These are phyloP conservation scores for Entelexis paramagnoliae DNA, from an alignment of 1,139 yeast genomes.

Conservation along the genomic window DNA sequence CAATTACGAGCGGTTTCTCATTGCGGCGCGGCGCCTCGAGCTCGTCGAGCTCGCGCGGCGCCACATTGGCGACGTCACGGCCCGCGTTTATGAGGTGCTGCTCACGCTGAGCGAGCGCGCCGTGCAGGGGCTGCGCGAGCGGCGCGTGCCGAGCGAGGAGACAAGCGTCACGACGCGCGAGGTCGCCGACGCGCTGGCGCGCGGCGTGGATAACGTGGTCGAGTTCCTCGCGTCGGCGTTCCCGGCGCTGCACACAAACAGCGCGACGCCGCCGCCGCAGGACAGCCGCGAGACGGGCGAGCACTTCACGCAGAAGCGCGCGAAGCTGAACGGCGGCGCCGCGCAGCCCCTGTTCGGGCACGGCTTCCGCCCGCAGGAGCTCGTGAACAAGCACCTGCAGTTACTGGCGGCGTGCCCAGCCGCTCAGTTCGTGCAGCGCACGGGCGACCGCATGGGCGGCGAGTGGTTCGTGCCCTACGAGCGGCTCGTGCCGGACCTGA, in stretches of 20 bases:
- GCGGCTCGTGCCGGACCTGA: conserved; percentile 33
- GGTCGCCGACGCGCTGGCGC: conserved; percentile 26
- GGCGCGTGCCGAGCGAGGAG: conserved; percentile 26
- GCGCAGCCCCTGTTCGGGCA: background rate
- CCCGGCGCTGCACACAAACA: conserved; percentile 17
- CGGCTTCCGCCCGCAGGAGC: conserved; percentile 17
- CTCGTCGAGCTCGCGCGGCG: conserved; percentile 54
- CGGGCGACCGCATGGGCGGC: conserved; percentile 33
- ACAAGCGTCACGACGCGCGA: conserved; percentile 31
- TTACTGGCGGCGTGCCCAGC: conserved; percentile 28
- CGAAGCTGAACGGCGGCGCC: conserved; percentile 15
- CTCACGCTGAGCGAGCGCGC: conserved; percentile 46
- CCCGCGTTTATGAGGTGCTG: conserved; percentile 53
- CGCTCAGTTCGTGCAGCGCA: conserved; percentile 26
- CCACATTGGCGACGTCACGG: conserved; percentile 59
- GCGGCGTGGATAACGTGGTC: conserved; percentile 26
- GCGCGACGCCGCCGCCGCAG: conserved; percentile 1
- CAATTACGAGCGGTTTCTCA: conserved; percentile 57
- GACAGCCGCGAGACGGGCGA: conserved; percentile 6
- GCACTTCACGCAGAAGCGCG: conserved; percentile 15
- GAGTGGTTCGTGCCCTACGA: conserved; percentile 37
- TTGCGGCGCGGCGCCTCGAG: conserved; percentile 54
- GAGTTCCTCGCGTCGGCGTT: conserved; percentile 34
- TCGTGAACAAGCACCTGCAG: conserved; percentile 39
- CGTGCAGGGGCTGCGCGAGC: conserved; percentile 27